These are phyloP conservation scores for Peniophora sp. DNA, from an alignment of 1,284 basidiomycete species.

Conservation along the genomic window DNA sequence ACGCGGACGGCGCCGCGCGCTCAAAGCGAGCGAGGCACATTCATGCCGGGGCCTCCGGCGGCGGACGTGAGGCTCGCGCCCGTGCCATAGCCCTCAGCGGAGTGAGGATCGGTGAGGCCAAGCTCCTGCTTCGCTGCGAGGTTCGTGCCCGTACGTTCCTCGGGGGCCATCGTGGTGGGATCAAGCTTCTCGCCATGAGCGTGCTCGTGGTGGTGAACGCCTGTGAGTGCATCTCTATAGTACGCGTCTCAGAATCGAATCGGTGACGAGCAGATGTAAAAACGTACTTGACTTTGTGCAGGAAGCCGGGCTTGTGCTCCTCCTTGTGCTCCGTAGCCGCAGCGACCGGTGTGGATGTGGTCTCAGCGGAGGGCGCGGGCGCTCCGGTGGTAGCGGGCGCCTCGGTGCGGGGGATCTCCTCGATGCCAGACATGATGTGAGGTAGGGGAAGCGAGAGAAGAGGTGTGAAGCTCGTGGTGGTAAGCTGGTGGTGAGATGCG, in stretches of 20 bases:
- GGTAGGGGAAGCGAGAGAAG: neutral
- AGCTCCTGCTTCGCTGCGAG: conserved; percentile 1
- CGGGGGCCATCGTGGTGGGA: neutral
- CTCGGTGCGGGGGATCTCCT: neutral
- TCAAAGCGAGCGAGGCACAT: neutral
- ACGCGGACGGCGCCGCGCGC: too few species aligned
- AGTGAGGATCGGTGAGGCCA: neutral
- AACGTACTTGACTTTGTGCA: neutral
- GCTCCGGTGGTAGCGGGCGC: neutral
- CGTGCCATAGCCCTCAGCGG: neutral
- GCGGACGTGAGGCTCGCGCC: neutral
- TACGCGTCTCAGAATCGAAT: neutral
- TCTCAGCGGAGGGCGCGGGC: neutral
- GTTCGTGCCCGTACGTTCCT: neutral
- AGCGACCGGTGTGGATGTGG: neutral
- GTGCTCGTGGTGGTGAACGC: neutral
- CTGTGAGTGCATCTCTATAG: neutral
- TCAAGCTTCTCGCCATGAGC: neutral
- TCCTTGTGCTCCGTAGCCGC: too few species aligned
- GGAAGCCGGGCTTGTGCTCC: neutral
- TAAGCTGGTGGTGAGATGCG: neutral
- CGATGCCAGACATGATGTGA: neutral
- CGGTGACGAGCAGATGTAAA: neutral
- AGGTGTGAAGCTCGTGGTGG: neutral
- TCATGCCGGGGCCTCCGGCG: neutral